Percentiles rank a stretch among this genome's conserved stretches.
These are phyloP conservation scores for Lachancea mirantina DNA, from an alignment of 805 yeast genomes.

Conservation along the genomic window DNA sequence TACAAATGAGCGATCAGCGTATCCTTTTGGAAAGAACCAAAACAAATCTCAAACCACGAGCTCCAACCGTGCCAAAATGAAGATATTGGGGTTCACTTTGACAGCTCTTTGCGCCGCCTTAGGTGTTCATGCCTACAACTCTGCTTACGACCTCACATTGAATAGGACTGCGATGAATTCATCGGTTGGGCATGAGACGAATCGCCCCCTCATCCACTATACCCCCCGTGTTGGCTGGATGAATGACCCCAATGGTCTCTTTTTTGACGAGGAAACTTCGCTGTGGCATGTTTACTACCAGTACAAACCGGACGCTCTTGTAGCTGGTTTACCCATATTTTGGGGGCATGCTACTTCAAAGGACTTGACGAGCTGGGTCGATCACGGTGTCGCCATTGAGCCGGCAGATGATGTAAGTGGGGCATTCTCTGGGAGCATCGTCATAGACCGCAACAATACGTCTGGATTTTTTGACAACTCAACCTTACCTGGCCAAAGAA, in stretches of 20 bases:
- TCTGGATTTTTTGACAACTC: conserved; percentile 29
- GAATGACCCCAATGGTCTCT: conserved; percentile 41
- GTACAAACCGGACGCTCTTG: conserved; percentile 31
- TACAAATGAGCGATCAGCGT: too few species aligned
- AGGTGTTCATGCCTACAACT: not conserved
- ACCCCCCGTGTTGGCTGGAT: conserved; percentile 35
- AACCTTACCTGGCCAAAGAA: conserved; percentile 27
- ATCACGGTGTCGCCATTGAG: conserved; percentile 29
- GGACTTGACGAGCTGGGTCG: conserved; percentile 32
- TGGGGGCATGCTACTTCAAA: conserved; percentile 39
- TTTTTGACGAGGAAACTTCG: conserved; percentile 27
- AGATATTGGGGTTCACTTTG: not conserved
- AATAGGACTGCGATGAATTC: not conserved
- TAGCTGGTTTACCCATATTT: conserved; percentile 31
- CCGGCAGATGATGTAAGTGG: conserved; percentile 27
- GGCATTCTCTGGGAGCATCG: conserved; percentile 34
- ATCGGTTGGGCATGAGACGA: not conserved
- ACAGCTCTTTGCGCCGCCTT: not conserved
- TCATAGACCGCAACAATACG: conserved; percentile 34
- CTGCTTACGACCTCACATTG: not conserved
- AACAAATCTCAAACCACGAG: too few species aligned
- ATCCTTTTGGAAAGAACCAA: too few species aligned
- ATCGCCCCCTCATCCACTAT: conserved; percentile 25
- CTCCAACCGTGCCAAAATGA: too few species aligned
- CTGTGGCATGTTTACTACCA: conserved; percentile 36